These are phyloP conservation scores for Verticillium dahliae DNA, from an alignment of 2,329 filamentous ascomycete species.

Conservation along the genomic window DNA sequence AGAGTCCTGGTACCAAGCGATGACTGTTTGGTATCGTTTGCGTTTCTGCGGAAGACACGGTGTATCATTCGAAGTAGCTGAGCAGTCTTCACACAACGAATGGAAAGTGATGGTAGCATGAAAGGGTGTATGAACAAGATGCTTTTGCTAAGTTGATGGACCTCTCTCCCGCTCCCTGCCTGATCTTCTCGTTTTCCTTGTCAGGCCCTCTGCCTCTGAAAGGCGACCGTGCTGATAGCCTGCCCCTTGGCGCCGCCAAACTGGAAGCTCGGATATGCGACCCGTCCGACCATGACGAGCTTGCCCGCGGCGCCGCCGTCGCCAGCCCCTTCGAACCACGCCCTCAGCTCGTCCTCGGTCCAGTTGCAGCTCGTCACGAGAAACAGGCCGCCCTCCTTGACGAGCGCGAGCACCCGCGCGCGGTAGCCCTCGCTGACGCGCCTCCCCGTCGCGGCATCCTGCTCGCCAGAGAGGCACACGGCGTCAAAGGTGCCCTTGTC, in stretches of 20 bases:
- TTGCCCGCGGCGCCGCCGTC: slow-evolving; percentile 21
- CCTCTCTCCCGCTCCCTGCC: background rate
- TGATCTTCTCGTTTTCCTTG: background rate
- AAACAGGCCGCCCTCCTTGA: slow-evolving; percentile 66
- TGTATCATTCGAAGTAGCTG: background rate
- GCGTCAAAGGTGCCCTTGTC: slow-evolving; percentile 99
- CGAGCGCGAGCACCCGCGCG: slow-evolving; percentile 57
- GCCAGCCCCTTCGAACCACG: slow-evolving; percentile 60
- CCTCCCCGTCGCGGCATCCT: slow-evolving; percentile 39
- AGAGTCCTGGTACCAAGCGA: background rate
- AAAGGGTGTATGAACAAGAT: background rate
- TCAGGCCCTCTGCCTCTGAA: slow-evolving; percentile 38
- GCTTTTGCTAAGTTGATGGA: background rate
- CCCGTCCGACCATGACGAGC: slow-evolving; percentile 57
- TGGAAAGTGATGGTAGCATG: background rate
- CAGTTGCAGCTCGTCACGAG: slow-evolving; percentile 96
- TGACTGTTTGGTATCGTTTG: background rate
- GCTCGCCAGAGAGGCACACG: slow-evolving; percentile 65
- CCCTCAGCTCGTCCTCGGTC: slow-evolving; percentile 79
- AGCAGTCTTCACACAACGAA: background rate
- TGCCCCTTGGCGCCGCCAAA: slow-evolving; percentile 88
- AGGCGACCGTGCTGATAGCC: slow-evolving; percentile 82
- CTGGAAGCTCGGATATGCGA: slow-evolving; percentile 79
- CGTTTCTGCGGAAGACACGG: background rate
- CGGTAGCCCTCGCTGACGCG: slow-evolving; percentile 72